These are phyloP conservation scores for Cyclotella choctawhatcheeana DNA, from an alignment of 108 stramenopile genomes.

Conservation along the genomic window DNA sequence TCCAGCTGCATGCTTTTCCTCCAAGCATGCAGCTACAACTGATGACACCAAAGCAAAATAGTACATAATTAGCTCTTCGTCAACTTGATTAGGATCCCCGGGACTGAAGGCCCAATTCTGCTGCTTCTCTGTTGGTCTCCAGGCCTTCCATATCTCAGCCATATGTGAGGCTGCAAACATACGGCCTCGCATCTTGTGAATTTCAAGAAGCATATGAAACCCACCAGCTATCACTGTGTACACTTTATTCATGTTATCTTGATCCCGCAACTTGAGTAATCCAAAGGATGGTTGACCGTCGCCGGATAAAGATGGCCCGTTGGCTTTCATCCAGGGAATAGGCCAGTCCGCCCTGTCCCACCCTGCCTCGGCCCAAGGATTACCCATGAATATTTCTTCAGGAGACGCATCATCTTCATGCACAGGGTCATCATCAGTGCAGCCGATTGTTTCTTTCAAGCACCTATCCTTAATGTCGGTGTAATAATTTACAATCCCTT, in stretches of 20 bases:
- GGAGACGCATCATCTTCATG: background rate
- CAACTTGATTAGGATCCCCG: background rate
- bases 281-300: background rate
- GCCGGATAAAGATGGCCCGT: background rate
- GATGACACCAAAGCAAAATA: background rate
- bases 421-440: background rate
- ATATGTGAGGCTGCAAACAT: background rate
- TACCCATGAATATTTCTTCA: background rate
- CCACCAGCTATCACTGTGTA: background rate
- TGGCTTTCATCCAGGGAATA: background rate
- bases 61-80: background rate
- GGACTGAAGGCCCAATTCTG: background rate
- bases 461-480: background rate
- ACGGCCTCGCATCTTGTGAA: conserved; percentile 10
- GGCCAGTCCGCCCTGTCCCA: background rate
- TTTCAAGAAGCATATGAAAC: background rate
- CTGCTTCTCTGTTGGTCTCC: background rate
- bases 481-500: background rate
- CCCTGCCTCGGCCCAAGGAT: conserved; percentile 2
- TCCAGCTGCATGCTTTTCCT: background rate
- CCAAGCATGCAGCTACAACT: background rate
- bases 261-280: background rate
- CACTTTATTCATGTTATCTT: background rate
- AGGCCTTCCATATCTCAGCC: background rate
- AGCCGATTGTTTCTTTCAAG: background rate